Evolutionary conservation across 257 asterid species (phyloP).

Genomic region (Solanum virginianum): DNA sequence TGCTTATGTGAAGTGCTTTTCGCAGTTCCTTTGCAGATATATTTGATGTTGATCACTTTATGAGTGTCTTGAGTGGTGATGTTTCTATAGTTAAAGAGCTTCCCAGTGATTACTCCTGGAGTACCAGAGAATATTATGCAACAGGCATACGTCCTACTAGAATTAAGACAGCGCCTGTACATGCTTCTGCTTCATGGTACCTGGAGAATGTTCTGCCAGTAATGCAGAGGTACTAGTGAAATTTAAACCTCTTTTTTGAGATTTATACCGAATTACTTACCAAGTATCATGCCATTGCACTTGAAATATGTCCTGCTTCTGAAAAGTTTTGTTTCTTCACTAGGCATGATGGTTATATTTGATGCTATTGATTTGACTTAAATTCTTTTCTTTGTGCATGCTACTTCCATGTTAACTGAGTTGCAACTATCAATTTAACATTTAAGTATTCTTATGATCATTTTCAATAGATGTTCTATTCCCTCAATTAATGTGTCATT

Average conservation of each 20-base stretch:
- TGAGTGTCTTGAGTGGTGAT: slow-evolving; percentile 15
- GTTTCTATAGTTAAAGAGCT: slow-evolving; percentile 23
- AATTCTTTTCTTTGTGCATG: background rate
- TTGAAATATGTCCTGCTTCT: background rate
- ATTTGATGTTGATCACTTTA: slow-evolving; percentile 30
- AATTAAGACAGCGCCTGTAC: slow-evolving; percentile 34
- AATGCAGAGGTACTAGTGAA: slow-evolving; percentile 23
- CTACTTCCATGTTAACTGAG: background rate
- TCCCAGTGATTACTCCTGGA: slow-evolving; percentile 30
- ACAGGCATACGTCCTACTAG: slow-evolving; percentile 35
- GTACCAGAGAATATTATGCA: slow-evolving; percentile 38
- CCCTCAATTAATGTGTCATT: background rate
- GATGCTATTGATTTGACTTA: background rate
- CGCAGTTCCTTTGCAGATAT: slow-evolving; percentile 31
- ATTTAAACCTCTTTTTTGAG: background rate
- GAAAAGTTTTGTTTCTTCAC: background rate
- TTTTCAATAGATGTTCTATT: background rate
- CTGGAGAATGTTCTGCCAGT: slow-evolving; percentile 31
- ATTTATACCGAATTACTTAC: background rate
- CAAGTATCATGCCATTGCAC: background rate
- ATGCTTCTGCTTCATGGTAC: slow-evolving; percentile 38
- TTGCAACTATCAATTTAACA: background rate
- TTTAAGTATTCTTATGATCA: background rate
- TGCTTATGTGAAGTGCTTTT: background rate
- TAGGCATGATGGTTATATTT: background rate